Percentiles rank a stretch among this genome's conserved stretches.
Evolutionary conservation across 2,329 filamentous ascomycete species (phyloP).

Genomic region (Sporothrix humicola): DNA sequence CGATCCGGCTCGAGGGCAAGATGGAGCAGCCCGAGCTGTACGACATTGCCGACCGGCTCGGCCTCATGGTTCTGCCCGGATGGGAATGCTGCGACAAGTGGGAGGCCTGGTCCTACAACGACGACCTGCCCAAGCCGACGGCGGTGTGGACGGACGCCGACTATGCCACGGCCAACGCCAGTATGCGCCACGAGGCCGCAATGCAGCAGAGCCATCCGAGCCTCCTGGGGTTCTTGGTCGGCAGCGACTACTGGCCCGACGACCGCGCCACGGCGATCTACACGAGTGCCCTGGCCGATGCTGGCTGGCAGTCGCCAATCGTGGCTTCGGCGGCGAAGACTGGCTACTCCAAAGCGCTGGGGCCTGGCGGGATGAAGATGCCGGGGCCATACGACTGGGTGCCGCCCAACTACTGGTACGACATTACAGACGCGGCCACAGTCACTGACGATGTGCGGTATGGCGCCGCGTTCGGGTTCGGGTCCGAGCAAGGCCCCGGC

Average conservation of each 20-base stretch:
- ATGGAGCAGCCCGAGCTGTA: conserved; percentile 68
- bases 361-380: conserved; percentile 68
- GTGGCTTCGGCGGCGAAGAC: conserved; percentile 62
- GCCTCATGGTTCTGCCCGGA: conserved; percentile 65
- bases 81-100: conserved; percentile 74
- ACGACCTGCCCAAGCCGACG: conserved; percentile 51
- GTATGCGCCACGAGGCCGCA: conserved; percentile 64
- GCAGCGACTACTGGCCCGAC: conserved; percentile 69
- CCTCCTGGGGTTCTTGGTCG: conserved; percentile 63
- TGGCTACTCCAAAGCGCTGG: conserved; percentile 58
- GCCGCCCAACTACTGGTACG: conserved; percentile 68
- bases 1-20: conserved; percentile 67
- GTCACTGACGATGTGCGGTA: conserved; percentile 45
- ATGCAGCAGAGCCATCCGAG: conserved; percentile 67
- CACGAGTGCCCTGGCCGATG: conserved; percentile 54
- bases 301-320: conserved; percentile 63
- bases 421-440: conserved; percentile 44
- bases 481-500: conserved; percentile 65
- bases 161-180: conserved; percentile 59
- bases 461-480: conserved; percentile 67
- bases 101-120: conserved; percentile 68
- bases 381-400: conserved; percentile 71
- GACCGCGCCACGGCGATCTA: conserved; percentile 61
- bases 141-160: conserved; percentile 57
- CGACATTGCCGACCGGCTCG: conserved; percentile 62